A percentile compares a stretch with the other conserved stretches of the same genome.
phyloP scores from a whole-genome alignment of 2,329 filamentous ascomycete species.

The Akanthomyces uredinophilus region DNA sequence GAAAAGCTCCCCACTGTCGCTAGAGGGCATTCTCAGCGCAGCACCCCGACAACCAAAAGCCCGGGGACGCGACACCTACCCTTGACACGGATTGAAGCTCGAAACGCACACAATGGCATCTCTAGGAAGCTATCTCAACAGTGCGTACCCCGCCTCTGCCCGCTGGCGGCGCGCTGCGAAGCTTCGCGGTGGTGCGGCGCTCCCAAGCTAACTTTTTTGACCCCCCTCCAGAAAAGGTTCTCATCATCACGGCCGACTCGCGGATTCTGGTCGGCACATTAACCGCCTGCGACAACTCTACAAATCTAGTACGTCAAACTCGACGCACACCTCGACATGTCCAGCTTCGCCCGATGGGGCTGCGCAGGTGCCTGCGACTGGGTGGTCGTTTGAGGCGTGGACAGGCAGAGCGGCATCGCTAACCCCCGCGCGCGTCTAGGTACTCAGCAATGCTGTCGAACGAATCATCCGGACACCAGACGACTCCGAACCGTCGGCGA shows the following conservation, averaged over 20 bases:
- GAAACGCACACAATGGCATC: conserved; percentile 33
- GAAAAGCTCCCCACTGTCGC: conserved; percentile 20
- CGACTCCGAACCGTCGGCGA: conserved; percentile 72
- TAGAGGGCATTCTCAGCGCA: not conserved
- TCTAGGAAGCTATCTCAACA: conserved; percentile 41
- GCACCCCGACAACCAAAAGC: not conserved
- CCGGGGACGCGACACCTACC: not conserved
- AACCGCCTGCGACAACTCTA: conserved; percentile 81
- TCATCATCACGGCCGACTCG: conserved; percentile 88
- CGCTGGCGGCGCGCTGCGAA: not conserved
- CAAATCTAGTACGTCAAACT: conserved; percentile 62
- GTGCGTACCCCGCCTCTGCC: conserved; percentile 24
- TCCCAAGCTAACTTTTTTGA: conserved; percentile 6
- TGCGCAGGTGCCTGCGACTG: not conserved
- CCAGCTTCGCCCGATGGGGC: not conserved
- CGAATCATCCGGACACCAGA: conserved; percentile 84
- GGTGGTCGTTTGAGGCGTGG: not conserved
- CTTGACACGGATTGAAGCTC: not conserved
- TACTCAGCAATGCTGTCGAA: conserved; percentile 77
- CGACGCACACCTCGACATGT: not conserved
- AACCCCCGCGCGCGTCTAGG: conserved; percentile 37
- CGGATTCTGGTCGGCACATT: conserved; percentile 80
- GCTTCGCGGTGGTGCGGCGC: not conserved
- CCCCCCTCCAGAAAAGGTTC: conserved; percentile 67
- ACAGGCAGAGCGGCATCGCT: not conserved